Evolutionary conservation across 2,329 filamentous ascomycete species (phyloP), one percentile per base, ranked within the genome.

Genomic region (Penicillium vulpinum): DNA sequence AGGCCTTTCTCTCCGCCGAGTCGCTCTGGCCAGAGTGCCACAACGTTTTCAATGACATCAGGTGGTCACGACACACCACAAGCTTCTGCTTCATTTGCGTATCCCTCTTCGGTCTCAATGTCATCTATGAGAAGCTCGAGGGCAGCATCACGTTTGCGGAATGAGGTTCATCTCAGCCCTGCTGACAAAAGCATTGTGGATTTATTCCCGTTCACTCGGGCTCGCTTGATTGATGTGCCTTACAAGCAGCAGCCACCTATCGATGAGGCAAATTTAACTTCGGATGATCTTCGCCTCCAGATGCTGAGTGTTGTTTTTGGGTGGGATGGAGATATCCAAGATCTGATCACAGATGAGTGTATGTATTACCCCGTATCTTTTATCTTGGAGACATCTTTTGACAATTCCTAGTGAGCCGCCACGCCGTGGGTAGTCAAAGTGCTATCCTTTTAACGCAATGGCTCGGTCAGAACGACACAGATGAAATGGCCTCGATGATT

Each of bases 301-400:
- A 97, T 99, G 92, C 82, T 99, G 5, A 90, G 84, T 64, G 89
- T 92, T 6, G 92, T 99, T 2, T 99, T 99, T 73, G 94, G 94
- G 3, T 99, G 94, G 92, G 88, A 93, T 51, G 87, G 88, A 54
- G 91, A 96, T 65, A 87, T 93, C 39, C 84, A 91, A 44, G 87
- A 88, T 43, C 77, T 99, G 47, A 85, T 99, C 52, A 84, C 87
- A 10, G 92, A 97, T 71, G 94, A 99, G 73, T 81, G 82, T 83
- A 75, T 72, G 80, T 75, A 56, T 29, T 43, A 0, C 8, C 15
- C 22, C 41, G 6, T 9, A 7, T 56, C 21, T 13, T 16, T 21
- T 29, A 33, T 33, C 7, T 21, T 16, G 5, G 15, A 31, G 11
- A 5, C 8, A 44, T 51, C 41, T 33, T 66, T 60, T 70, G 48